Evolutionary conservation across 78 protist species (phyloP), one percentile per base, ranked within the genome.

Genomic region (Polysphondylium violaceum): DNA sequence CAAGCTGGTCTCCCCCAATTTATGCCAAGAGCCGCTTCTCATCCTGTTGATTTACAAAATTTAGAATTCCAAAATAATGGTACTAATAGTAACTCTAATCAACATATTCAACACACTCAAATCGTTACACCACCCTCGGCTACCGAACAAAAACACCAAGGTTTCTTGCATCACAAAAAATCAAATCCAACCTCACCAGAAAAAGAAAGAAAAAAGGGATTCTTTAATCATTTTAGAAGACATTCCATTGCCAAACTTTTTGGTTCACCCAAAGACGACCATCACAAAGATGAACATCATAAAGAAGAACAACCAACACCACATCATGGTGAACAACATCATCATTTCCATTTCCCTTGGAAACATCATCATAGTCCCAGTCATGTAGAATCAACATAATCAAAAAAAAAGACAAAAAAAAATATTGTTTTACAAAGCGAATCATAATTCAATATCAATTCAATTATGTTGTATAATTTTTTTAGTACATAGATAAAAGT

Each of bases 321-420:
- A 51, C 56, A 51, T 25, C 19, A n/a, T 6, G 16, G 17, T 1
- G 31, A 56, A 2, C 77, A 64, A 29, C 78, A 68, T 8, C 83
- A 74, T 38, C 89, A 79, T 55, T 79, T 79, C 68, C 89, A 79
- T 67, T 67, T 79, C 64, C 87, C 87, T 58, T 67, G 64, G 35
- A 64, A 40, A 67, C 89, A 79, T 27, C 89, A 79, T 43, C 89
- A 79, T 41, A 40, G 51, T 72, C 40, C 59, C 4, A 50, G 33
- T 33, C 63, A 76, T 63, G 72, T 76, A n/a, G 58, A 76, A 63
- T 44, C 87, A 36, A 43, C 25, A 41, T 59, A 73, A 53, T 19
- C 47, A 29, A 31, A 31, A 3, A 74, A 19, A 33, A n/a, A n/a
- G n/a, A n/a, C n/a, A n/a, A n/a, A n/a, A n/a, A n/a, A n/a, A n/a